These are phyloP conservation scores for Vitis amurensis DNA, from an alignment of 164 flowering plant species.

Conservation along the genomic window DNA sequence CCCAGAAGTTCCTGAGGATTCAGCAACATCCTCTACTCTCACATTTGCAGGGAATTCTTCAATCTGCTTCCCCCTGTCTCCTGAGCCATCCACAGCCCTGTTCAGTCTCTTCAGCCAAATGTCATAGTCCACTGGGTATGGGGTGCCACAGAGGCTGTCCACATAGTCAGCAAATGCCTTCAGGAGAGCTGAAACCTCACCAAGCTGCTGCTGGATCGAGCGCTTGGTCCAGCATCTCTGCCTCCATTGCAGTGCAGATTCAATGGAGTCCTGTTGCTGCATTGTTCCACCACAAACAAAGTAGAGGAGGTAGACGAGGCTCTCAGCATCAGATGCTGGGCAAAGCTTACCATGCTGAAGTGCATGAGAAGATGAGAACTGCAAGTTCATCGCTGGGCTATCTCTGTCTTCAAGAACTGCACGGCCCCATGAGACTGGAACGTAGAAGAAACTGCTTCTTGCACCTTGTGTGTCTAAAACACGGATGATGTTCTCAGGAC, in stretches of 20 bases:
- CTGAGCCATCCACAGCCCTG: constrained; percentile 47
- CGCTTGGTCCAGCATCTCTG: constrained; percentile 74
- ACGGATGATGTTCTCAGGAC: constrained; percentile 70
- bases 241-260: constrained; percentile 81
- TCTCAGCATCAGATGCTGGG: constrained; percentile 83
- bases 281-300: constrained; percentile 62
- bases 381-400: constrained; percentile 71
- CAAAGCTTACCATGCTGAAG: constrained; percentile 84
- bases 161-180: constrained; percentile 91
- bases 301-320: constrained; percentile 68
- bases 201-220: constrained; percentile 68
- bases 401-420: constrained; percentile 87
- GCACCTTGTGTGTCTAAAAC: constrained; percentile 33
- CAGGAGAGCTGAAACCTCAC: constrained; percentile 74
- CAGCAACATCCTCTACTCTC: constrained; percentile 52
- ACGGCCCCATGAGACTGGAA: constrained; percentile 71
- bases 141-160: constrained; percentile 85
- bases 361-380: constrained; percentile 78
- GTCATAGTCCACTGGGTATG: constrained; percentile 74
- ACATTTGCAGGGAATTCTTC: constrained; percentile 30
- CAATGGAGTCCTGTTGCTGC: constrained; percentile 73
- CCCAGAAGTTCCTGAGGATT: constrained; percentile 55
- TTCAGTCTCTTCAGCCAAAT: constrained; percentile 74
- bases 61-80: constrained; percentile 49
- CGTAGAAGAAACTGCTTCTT: constrained; percentile 24